These are phyloP conservation scores for Flaveria linearis DNA, from an alignment of 129 eudicot species.

Conservation along the genomic window DNA sequence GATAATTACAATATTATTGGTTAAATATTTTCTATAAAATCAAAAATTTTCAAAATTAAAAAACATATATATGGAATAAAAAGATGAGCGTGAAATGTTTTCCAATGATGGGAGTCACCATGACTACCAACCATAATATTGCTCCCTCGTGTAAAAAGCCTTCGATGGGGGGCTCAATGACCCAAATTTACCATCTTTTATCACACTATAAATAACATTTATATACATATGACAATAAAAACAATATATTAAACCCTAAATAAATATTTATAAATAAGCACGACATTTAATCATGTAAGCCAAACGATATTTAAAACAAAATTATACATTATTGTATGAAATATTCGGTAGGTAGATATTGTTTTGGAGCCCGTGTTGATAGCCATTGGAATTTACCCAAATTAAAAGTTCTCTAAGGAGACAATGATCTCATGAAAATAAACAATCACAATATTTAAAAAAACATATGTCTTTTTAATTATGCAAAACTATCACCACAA, in stretches of 20 bases:
- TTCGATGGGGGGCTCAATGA: slow-evolving; percentile 35
- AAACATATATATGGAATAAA: slow-evolving; percentile 9
- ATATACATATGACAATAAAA: too few species aligned
- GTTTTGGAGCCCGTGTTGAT: slow-evolving; percentile 10
- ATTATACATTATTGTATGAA: slow-evolving; percentile 5
- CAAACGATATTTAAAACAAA: neutral
- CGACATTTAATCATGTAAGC: neutral
- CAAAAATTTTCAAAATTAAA: neutral
- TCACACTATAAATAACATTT: neutral
- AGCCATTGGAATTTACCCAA: slow-evolving; percentile 18
- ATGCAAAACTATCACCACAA: neutral
- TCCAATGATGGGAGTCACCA: slow-evolving; percentile 38
- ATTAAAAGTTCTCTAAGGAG: slow-evolving; percentile 14
- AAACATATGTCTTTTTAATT: neutral
- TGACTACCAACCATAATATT: slow-evolving; percentile 40
- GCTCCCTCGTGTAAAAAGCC: slow-evolving; percentile 33
- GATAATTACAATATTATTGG: neutral
- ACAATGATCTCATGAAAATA: slow-evolving; percentile 9
- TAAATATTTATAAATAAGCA: neutral
- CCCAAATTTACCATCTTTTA: neutral
- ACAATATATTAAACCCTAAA: neutral
- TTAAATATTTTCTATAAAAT: neutral
- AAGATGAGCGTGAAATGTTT: slow-evolving; percentile 38
- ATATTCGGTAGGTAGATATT: slow-evolving; percentile 23
- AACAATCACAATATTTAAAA: neutral